Conservation (phyloP, 805 yeast genomes). For the Ogataea minuta region DNA sequence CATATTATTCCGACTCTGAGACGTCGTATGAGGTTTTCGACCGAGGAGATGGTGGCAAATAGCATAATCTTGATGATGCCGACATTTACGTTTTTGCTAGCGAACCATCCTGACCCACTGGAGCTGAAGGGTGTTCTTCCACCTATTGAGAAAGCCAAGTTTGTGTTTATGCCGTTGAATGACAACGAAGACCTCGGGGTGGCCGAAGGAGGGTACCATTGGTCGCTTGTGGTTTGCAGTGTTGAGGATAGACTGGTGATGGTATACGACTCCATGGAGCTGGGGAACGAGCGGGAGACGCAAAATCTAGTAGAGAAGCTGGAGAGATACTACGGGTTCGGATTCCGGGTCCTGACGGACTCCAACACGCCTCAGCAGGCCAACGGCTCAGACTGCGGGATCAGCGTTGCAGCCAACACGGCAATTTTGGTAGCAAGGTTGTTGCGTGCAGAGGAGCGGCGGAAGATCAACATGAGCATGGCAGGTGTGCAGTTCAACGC, state of each 20-base stretch:
- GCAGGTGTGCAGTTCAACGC: slow-evolving; percentile 45
- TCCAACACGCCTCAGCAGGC: slow-evolving; percentile 53
- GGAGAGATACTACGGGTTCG: slow-evolving; percentile 25
- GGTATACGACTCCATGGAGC: slow-evolving; percentile 59
- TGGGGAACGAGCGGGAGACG: slow-evolving; percentile 40
- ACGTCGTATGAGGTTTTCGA: slow-evolving; percentile 26
- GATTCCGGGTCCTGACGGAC: slow-evolving; percentile 22
- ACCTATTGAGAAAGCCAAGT: slow-evolving; percentile 39
- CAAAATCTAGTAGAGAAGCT: slow-evolving; percentile 33
- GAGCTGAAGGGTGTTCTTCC: slow-evolving; percentile 47
- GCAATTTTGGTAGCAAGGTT: slow-evolving; percentile 36
- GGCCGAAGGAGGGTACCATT: slow-evolving; percentile 70
- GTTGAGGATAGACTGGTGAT: slow-evolving; percentile 46
- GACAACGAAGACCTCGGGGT: slow-evolving; percentile 58
- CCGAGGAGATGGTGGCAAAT: slow-evolving; percentile 24
- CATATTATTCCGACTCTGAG: slow-evolving; percentile 28
- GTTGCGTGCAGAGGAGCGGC: slow-evolving; percentile 29
- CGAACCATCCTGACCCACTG: slow-evolving; percentile 46
- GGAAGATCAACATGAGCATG: slow-evolving; percentile 39
- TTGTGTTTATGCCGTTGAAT: slow-evolving; percentile 67
- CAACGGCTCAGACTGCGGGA: slow-evolving; percentile 68
- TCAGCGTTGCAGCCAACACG: slow-evolving; percentile 40
- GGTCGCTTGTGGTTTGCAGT: slow-evolving; percentile 63
- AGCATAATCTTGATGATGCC: slow-evolving; percentile 51
- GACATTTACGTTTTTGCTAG: slow-evolving; percentile 59